Conservation (phyloP, 2,329 filamentous ascomycete species). For the Elsinoe australis region DNA sequence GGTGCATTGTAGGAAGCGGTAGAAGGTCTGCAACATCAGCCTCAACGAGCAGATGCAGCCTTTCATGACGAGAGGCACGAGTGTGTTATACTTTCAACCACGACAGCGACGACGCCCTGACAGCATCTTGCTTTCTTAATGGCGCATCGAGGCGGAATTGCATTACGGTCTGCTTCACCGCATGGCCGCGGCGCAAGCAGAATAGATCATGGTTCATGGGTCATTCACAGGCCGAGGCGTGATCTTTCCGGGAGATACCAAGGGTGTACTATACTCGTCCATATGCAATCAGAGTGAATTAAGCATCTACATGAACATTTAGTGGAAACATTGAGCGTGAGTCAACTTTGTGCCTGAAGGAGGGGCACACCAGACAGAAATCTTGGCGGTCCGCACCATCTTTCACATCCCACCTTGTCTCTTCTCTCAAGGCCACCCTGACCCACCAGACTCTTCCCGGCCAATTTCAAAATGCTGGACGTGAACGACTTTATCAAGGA, state of each 20-base stretch:
- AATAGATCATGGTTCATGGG: background rate
- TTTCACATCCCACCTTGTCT: background rate
- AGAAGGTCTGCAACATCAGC: too few relatives aligned
- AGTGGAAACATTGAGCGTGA: too few relatives aligned
- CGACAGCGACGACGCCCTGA: too few relatives aligned
- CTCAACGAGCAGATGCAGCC: too few relatives aligned
- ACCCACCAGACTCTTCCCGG: slow-evolving; percentile 17
- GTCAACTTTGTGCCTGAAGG: too few relatives aligned
- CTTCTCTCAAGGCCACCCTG: too few relatives aligned
- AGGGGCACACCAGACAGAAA: background rate
- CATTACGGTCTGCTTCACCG: background rate
- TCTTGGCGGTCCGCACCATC: slow-evolving; percentile 1
- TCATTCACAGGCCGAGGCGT: background rate
- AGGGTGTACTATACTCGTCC: slow-evolving; percentile 1
- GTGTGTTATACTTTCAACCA: too few relatives aligned
- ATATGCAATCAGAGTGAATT: too few relatives aligned
- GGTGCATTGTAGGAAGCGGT: too few relatives aligned
- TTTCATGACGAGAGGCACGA: too few relatives aligned
- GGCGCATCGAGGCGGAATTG: slow-evolving; percentile 1
- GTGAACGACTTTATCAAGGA: slow-evolving; percentile 55
- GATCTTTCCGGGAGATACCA: slow-evolving; percentile 4
- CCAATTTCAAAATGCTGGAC: slow-evolving; percentile 32
- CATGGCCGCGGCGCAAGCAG: slow-evolving; percentile 9
- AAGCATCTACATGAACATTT: too few relatives aligned
- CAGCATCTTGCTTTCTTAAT: background rate